Evolutionary conservation across 2,329 filamentous ascomycete species (phyloP), one percentile per base, ranked within the genome.

Genomic region (Plectosphaerella sp.): DNA sequence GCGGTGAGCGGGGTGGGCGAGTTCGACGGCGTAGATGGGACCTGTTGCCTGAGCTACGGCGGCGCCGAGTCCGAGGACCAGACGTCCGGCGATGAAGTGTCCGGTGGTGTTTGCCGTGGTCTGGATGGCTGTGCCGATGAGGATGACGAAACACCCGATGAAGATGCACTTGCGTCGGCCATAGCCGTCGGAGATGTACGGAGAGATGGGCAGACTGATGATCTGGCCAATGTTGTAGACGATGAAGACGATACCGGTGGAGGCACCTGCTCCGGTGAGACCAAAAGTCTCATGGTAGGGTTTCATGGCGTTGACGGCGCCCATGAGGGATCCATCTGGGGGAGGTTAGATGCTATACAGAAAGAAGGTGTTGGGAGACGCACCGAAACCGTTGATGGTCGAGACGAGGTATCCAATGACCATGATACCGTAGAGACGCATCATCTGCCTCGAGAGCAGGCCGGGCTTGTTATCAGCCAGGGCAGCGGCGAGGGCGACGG

Each of bases 11-110:
- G 84, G 84, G 59, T 87, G 84, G 0, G 82, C 75, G 39, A 85
- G 74, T 61, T 87, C 84, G 43, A 82, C 80, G 3, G 79, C 78
- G 61, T 85, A 86, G 7, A 81, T 77, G 0, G 83, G 83, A 0
- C 77, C 83, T 3, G 82, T 81, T 9, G 79, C 77, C 2, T 78
- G 77, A 3, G 79, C 78, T 49, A 87, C 80, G 4, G 79, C 74
- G 28, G 83, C 81, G 25, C 83, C 83, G 47, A 80, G 78, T 1
- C 78, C 78, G 6, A 81, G 70, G 8, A 81, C 59, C 2, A 57
- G 53, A 4, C 55, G 39, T 15, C 55, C 55, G 2, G 47, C 55
- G 2, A 57, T 46, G 9, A 85, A 84, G 52, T 78, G 75, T 4
- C 67, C 70, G 1, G 76, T 70, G 36, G 68, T 69, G 45, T 72